Evolutionary conservation across 225 moss, liverwort and hornwort species (phyloP).

Genomic region (Anthoceros angustus): DNA sequence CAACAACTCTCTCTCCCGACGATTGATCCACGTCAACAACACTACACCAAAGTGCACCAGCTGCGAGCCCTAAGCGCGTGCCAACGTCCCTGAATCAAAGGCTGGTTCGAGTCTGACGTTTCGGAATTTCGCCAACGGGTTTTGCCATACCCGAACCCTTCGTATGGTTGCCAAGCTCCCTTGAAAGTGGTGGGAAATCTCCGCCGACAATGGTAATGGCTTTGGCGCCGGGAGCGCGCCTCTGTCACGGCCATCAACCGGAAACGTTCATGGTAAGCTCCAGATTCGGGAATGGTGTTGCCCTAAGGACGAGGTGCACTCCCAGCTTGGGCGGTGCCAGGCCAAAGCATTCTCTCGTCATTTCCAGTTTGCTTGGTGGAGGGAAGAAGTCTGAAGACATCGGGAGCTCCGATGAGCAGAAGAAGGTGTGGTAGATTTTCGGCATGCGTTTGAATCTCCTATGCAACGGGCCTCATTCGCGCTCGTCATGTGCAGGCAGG

Average conservation of each 20-base stretch:
- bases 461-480: background rate
- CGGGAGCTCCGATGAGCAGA: background rate
- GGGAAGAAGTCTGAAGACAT: background rate
- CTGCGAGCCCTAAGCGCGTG: too few species aligned
- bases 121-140: too few species aligned
- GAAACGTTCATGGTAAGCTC: background rate
- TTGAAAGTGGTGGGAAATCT: too few species aligned
- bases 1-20: too few species aligned
- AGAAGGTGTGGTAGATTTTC: background rate
- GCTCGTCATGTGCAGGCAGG: slow-evolving; percentile 20
- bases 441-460: background rate
- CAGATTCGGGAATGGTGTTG: background rate
- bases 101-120: too few species aligned
- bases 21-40: too few species aligned
- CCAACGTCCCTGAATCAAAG: too few species aligned
- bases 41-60: too few species aligned
- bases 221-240: background rate
- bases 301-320: background rate
- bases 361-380: background rate
- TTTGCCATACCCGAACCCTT: too few species aligned
- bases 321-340: background rate
- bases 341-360: background rate
- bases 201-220: background rate
- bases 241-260: background rate
- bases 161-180: too few species aligned